Percentiles rank a stretch among this genome's conserved stretches.
Conservation (phyloP, 2,329 filamentous ascomycete species). For the Cladorrhinum sp. region DNA sequence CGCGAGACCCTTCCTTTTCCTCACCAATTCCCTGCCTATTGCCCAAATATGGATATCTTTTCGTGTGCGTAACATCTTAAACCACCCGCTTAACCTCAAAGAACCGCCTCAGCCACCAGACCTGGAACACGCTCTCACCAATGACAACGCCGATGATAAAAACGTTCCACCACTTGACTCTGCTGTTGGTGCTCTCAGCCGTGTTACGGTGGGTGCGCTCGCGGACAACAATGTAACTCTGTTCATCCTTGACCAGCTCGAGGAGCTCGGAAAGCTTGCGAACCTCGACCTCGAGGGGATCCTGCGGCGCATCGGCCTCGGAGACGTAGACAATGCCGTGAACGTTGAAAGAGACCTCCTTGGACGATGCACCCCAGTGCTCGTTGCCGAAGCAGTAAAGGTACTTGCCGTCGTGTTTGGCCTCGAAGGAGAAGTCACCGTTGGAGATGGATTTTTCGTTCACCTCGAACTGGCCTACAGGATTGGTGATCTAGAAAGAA, state of each 20-base stretch:
- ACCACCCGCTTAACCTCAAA: conserved; percentile 61
- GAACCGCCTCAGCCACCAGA: conserved; percentile 99
- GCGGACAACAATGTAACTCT: conserved; percentile 91
- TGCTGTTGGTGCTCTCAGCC: conserved; percentile 93
- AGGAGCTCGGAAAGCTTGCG: conserved; percentile 80
- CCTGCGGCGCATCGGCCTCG: conserved; percentile 76
- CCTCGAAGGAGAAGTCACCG: conserved; percentile 90
- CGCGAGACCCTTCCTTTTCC: conserved; percentile 8
- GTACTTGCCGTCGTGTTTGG: conserved; percentile 81
- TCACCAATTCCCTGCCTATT: neutral
- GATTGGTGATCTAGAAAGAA: conserved; percentile 68
- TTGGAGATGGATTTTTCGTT: conserved; percentile 79
- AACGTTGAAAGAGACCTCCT: conserved; percentile 99
- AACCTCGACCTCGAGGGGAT: conserved; percentile 90
- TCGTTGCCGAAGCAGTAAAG: conserved; percentile 99
- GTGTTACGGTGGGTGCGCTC: conserved; percentile 98
- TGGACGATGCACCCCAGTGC: conserved; percentile 92
- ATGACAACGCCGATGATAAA: conserved; percentile 89
- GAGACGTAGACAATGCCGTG: conserved; percentile 97
- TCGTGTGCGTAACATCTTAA: conserved; percentile 13
- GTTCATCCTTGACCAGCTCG: conserved; percentile 93
- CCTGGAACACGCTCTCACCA: conserved; percentile 93
- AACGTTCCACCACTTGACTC: conserved; percentile 99
- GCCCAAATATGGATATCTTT: conserved; percentile 11
- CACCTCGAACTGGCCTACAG: conserved; percentile 69